Evolutionary conservation across 148 eudicot species (phyloP).

Genomic region (Heliamphora exappendiculata): DNA sequence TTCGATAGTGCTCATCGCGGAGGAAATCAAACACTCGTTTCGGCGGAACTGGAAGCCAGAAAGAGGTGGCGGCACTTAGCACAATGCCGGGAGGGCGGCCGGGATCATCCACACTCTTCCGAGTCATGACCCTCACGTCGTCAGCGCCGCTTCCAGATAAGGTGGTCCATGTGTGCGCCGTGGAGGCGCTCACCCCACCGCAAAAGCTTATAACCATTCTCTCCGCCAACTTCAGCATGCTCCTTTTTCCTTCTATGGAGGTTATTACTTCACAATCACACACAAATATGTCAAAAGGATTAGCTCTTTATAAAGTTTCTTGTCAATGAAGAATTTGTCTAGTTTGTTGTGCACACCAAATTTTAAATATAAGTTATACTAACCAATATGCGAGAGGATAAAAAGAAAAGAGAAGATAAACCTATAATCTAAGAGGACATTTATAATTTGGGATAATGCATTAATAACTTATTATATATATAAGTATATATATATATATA

Average conservation of each 20-base stretch:
- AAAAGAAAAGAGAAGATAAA: too few relatives aligned
- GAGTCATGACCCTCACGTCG: conserved; percentile 35
- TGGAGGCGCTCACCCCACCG: conserved; percentile 7
- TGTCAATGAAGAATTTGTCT: neutral
- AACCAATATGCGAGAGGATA: too few relatives aligned
- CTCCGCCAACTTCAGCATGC: conserved; percentile 6
- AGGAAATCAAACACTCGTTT: conserved; percentile 43
- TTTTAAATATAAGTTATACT: too few relatives aligned
- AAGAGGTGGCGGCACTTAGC: conserved; percentile 41
- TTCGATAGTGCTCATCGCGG: conserved; percentile 19
- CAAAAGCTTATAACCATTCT: conserved; percentile 7
- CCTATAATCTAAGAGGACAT: too few relatives aligned
- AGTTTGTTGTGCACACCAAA: too few relatives aligned
- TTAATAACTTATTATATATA: too few relatives aligned
- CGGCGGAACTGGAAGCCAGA: conserved; percentile 46
- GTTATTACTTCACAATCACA: conserved; percentile 14
- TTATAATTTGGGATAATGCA: too few relatives aligned
- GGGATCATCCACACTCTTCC: conserved; percentile 38
- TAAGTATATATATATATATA: too few relatives aligned
- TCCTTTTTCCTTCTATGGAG: conserved; percentile 27
- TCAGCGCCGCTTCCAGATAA: conserved; percentile 34
- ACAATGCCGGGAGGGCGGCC: conserved; percentile 38
- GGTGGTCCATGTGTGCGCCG: conserved; percentile 24
- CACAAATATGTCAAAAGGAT: neutral
- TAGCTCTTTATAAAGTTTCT: neutral